Base-by-base conservation (phyloP, 2,329 filamentous ascomycete species). In the Nakataea oryzae region DNA sequence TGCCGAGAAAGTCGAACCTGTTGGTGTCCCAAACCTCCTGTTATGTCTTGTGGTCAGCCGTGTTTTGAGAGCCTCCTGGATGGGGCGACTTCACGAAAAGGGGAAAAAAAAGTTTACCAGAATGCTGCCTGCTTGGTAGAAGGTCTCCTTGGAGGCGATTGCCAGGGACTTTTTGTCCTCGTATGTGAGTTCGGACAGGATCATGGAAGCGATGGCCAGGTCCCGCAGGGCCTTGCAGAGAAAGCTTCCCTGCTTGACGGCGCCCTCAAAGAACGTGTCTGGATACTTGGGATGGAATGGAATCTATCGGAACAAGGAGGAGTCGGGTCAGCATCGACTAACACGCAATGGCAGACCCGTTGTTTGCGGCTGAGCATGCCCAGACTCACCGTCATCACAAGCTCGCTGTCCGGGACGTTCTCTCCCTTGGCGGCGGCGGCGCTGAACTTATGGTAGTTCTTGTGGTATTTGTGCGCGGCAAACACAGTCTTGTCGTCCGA, bases 221-320 rank as follows among this genome's bases (percentile, higher is more conserved):
- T 50, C 41, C 5, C 41, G 41, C 41, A 50, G 41, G 6, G 11
- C 41, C 41, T 9, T 50, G 41, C 41, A n/a, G 7, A 50, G 41
- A 5, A 4, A 28, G 54, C n/a, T 28, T 5, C 6, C 14, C 24
- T 61, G 60, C 54, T 57, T 17, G 8, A 12, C 13, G 14, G 11
- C 21, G 24, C 21, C 29, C 56, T 57, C 32, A 28, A n/a, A 29
- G 29, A 58, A 32, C 56, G 13, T 29, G 13, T 32, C 29, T 1
- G 56, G 56, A 28, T 32, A 3, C 13, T 58, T 32, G 3, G 56
- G 26, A 5, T 58, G 56, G 56, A 58, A 58, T 12, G 56, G 27
- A 17, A 58, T 30, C 56, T n/a, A 50, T 50, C 11, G 34, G 34
- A 21, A 17, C 0, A 69, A 72, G 47, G 71, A 14, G 62, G n/a